Evolutionary conservation across 805 yeast genomes (phyloP).

Genomic region (Pichia paraexigua): DNA sequence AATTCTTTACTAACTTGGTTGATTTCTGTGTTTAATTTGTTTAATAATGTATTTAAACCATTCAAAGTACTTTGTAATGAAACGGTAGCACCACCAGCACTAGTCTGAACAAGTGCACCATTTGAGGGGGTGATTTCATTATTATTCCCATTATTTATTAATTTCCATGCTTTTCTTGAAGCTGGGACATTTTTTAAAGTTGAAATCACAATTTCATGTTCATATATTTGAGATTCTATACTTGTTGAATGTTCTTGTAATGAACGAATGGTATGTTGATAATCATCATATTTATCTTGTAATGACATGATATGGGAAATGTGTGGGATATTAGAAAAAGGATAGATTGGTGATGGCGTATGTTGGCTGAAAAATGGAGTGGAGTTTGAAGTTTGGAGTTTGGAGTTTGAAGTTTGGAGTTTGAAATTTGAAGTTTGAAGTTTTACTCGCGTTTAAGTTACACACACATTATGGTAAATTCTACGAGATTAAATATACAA

Average conservation of each 20-base stretch:
- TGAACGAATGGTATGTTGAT: constrained; percentile 40
- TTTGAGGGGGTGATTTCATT: background rate
- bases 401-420: too few species aligned
- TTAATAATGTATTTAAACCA: constrained; percentile 37
- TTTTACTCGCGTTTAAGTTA: too few species aligned
- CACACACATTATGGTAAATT: too few species aligned
- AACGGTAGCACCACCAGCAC: constrained; percentile 68
- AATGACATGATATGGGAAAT: constrained; percentile 16
- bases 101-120: constrained; percentile 66
- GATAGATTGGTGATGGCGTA: too few species aligned
- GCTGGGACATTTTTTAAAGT: constrained; percentile 45
- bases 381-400: too few species aligned
- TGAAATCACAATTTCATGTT: constrained; percentile 46
- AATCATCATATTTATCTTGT: constrained; percentile 44
- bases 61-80: constrained; percentile 48
- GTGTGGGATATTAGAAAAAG: too few species aligned
- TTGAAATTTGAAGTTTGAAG: too few species aligned
- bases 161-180: constrained; percentile 76
- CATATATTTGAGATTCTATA: constrained; percentile 39
- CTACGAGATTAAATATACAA: background rate
- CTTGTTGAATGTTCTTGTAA: constrained; percentile 40
- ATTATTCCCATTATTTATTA: constrained; percentile 65
- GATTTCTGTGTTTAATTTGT: constrained; percentile 33
- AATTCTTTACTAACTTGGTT: constrained; percentile 34
- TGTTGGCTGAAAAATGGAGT: too few species aligned